Conservation (phyloP, 2,329 filamentous ascomycete genomes). For the Fusarium verticillioides region DNA sequence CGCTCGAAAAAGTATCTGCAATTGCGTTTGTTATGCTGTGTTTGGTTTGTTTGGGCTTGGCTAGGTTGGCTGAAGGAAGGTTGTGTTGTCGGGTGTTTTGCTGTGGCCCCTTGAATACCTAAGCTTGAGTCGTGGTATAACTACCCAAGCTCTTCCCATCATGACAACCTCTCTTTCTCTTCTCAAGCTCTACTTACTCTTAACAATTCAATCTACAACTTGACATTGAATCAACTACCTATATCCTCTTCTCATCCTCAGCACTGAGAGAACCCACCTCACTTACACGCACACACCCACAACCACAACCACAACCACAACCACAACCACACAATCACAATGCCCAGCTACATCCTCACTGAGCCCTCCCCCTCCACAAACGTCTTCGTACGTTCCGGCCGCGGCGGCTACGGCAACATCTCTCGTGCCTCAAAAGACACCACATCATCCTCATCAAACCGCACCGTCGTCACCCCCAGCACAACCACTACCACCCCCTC, state of each 20-base stretch:
- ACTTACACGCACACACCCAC: slow-evolving; percentile 17
- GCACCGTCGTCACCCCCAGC: slow-evolving; percentile 55
- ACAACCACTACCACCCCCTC: slow-evolving; percentile 47
- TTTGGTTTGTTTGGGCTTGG: neutral
- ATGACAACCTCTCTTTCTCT: slow-evolving; percentile 27
- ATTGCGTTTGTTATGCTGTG: slow-evolving; percentile 27
- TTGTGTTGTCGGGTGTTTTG: neutral
- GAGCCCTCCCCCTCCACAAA: slow-evolving; percentile 48
- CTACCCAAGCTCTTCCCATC: slow-evolving; percentile 35
- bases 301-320: neutral
- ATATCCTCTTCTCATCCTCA: neutral
- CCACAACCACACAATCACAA: slow-evolving; percentile 36
- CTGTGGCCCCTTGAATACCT: neutral
- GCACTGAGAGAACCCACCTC: slow-evolving; percentile 3
- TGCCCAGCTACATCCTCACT: slow-evolving; percentile 50
- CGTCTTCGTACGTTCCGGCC: slow-evolving; percentile 61
- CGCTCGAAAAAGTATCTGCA: slow-evolving; percentile 26
- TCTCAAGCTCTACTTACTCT: slow-evolving; percentile 13
- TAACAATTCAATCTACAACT: neutral
- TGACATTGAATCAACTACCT: neutral
- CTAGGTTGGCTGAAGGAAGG: slow-evolving; percentile 1
- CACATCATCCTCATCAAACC: slow-evolving; percentile 55
- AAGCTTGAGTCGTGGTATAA: slow-evolving; percentile 35
- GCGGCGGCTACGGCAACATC: slow-evolving; percentile 67
- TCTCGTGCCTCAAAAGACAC: slow-evolving; percentile 60